Evolutionary conservation across 306 rosid species (phyloP), one percentile per base, ranked within the genome.

Genomic region (Prunus armeniaca): DNA sequence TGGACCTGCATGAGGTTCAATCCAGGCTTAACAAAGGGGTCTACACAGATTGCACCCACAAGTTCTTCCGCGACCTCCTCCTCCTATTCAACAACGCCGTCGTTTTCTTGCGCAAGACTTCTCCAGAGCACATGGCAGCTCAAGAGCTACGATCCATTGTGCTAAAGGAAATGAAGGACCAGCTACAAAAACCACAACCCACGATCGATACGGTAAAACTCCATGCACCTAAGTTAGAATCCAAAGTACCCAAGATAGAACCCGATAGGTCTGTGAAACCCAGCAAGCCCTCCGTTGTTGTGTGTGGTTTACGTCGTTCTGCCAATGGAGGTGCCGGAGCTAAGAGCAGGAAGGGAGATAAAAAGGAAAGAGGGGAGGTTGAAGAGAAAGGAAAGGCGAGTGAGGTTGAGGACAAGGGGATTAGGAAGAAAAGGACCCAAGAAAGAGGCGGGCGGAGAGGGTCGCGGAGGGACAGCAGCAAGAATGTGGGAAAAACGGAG

Each of bases 61-160:
- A 71, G 14, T 80, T 85, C 85, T 87, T 80, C 60, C 81, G 89
- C 27, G 91, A 87, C 76, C 82, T 87, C 24, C 89, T 87, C 54
- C 84, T 87, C 19, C 15, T 85, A 3, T 82, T 80, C 86, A 84
- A 69, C 76, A 87, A 87, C 30, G 85, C 73, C 76, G 72, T 85
- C 75, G 66, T 85, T 14, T 87, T 80, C 78, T 85, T 82, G 79
- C 82, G 64, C 55, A 76, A 34, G 72, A 51, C 50, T 45, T 74
- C 87, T 19, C 71, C 79, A 13, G 89, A 82, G 56, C 63, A 80
- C 45, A 65, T 25, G 17, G 89, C 86, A 17, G 88, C 91, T 46
- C 32, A 54, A 0, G 81, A 85, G 69, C 84, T 87, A 18, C 82
- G 89, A 8, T 51, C 60, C 9, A 65, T 78, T 1, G 89, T 85